Conservation (phyloP, 176 grass and related monocot genomes). For the Tillandsia leiboldiana region DNA sequence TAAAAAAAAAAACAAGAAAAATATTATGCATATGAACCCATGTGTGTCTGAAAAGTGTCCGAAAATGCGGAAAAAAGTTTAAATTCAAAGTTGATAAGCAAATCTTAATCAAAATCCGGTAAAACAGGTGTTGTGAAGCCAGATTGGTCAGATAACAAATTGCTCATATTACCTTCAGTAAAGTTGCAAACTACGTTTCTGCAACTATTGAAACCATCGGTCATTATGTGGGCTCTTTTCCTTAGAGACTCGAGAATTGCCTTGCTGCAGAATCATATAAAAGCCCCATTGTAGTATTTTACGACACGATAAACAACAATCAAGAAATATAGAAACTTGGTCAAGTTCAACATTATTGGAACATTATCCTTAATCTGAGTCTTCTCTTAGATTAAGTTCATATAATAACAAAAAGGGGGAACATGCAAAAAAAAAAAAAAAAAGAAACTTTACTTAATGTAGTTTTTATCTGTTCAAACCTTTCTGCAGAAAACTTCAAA, state of each 20-base stretch:
- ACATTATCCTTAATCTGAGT: too few relatives aligned
- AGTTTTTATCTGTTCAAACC: conserved; percentile 33
- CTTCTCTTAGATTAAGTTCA: background rate
- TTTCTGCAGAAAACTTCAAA: conserved; percentile 66
- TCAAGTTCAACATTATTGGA: too few relatives aligned
- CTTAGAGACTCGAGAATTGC: conserved; percentile 69
- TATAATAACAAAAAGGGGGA: conserved; percentile 11
- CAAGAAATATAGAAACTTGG: background rate
- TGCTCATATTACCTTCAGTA: conserved; percentile 58
- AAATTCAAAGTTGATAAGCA: too few relatives aligned
- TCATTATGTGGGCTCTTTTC: conserved; percentile 91
- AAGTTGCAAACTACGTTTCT: conserved; percentile 96
- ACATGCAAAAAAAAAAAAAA: background rate
- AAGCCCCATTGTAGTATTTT: conserved; percentile 14
- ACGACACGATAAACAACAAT: background rate
- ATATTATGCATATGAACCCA: too few relatives aligned
- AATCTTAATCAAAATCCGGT: too few relatives aligned
- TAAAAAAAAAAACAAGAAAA: too few relatives aligned
- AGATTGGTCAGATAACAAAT: background rate
- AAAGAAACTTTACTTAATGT: background rate
- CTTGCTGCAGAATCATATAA: conserved; percentile 50
- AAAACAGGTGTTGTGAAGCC: background rate
- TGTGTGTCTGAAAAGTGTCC: too few relatives aligned
- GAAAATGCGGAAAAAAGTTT: too few relatives aligned
- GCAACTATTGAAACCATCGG: conserved; percentile 98